Percentiles rank a stretch among this genome's conserved stretches.
These are phyloP conservation scores for Sporothrix phasma DNA, from an alignment of 2,329 filamentous ascomycete genomes.

Conservation along the genomic window DNA sequence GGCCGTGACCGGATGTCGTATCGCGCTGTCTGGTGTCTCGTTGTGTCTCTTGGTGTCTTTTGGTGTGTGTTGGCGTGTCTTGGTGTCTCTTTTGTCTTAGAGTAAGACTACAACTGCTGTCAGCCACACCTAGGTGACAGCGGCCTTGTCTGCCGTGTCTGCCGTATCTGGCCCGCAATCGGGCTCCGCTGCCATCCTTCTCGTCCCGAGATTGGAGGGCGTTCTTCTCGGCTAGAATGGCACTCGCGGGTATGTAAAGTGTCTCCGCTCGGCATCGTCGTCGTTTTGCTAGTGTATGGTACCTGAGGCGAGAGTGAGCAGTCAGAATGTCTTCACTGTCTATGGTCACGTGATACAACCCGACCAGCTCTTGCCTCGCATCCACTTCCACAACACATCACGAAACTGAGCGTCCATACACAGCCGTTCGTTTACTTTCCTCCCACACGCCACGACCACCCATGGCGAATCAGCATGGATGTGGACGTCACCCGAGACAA, in stretches of 20 bases:
- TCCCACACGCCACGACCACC: neutral
- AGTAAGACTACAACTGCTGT: neutral
- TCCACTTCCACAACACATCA: neutral
- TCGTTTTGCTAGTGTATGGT: too few species aligned
- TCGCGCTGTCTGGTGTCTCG: too few species aligned
- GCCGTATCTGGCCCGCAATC: neutral
- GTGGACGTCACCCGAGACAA: neutral
- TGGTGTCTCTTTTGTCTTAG: too few species aligned
- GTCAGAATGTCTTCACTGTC: too few species aligned
- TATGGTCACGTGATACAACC: neutral
- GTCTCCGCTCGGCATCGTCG: too few species aligned
- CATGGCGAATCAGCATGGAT: neutral
- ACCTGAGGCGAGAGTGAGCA: too few species aligned
- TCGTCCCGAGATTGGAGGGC: neutral
- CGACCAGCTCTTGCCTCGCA: neutral
- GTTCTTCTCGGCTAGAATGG: neutral
- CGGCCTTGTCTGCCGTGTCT: neutral
- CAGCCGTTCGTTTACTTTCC: neutral
- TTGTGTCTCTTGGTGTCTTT: too few species aligned
- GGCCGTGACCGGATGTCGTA: neutral
- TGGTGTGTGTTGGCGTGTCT: too few species aligned
- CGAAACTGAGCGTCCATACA: neutral
- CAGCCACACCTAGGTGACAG: neutral
- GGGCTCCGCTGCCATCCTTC: neutral
- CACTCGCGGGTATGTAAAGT: too few species aligned